Evolutionary conservation across 2,329 filamentous ascomycete species (phyloP), one percentile per base, ranked within the genome.

Genomic region (Ophiostoma australiae): DNA sequence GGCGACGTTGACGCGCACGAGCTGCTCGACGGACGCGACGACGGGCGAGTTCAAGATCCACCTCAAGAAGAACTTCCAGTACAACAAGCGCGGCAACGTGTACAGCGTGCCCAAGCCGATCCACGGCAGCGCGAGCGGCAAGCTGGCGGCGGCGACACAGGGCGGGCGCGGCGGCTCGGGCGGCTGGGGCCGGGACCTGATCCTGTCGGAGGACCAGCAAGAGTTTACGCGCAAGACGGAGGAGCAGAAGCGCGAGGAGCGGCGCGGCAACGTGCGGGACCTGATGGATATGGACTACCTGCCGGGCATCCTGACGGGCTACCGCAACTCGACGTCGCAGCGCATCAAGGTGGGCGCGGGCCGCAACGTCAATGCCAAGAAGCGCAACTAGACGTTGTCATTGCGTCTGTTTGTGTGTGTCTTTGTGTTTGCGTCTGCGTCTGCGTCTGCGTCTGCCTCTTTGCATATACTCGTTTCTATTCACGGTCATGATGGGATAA

Each of bases 201-300:
- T 99, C 70, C 82, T 99, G 11, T 89, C 93, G 0, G 94, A 97
- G 81, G 95, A 99, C 79, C 95, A 99, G 83, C 97, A 88, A 82
- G 95, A 99, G 82, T 98, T 91, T 79, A 79, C 86, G 61, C 84
- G 86, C 74, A 89, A 89, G 70, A 79, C 86, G 20, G 85, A 85
- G 3, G 85, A 89, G 75, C 87, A 91, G 78, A 87, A 85, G 76
- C 87, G 90, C 76, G 83, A 82, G 70, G 37, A 69, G 52, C 48
- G 68, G 33, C 41, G 48, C 20, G 44, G 41, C 41, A 48, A 89
- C 77, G 88, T 91, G 78, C 89, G 88, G 77, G 93, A 97, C 80
- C 81, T 97, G 71, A 96, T 98, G 94, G 94, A 98, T 78, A 90
- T 96, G 78, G 94, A 99, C 80, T 97, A 94, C 78, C 80, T 98